A percentile compares a stretch with the other conserved stretches of the same genome.
Evolutionary conservation across 371 early-diverging fungal species (phyloP).

Genomic region (Mucor racemosus): DNA sequence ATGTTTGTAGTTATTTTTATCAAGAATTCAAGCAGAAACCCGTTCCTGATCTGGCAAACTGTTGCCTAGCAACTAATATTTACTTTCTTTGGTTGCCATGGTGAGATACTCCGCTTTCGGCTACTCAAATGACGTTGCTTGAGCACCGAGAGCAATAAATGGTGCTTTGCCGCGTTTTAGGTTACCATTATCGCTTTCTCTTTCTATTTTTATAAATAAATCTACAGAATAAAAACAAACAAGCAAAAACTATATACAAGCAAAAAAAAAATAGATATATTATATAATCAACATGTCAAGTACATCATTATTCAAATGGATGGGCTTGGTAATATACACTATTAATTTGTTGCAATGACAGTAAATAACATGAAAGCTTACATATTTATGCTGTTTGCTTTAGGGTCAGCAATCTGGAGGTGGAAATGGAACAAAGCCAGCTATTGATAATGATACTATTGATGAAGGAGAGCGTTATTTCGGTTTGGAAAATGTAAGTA

Average conservation of each 20-base stretch:
- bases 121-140: background rate
- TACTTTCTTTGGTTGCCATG: background rate
- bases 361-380: background rate
- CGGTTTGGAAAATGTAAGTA: slow-evolving; percentile 90
- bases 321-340: slow-evolving; percentile 65
- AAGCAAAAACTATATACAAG: background rate
- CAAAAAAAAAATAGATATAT: background rate
- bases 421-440: slow-evolving; percentile 28
- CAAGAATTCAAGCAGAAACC: too few species aligned
- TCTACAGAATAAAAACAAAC: background rate
- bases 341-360: background rate
- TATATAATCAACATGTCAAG: slow-evolving; percentile 33
- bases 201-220: slow-evolving; percentile 8
- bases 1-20: too few species aligned
- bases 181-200: slow-evolving; percentile 7
- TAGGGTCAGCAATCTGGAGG: slow-evolving; percentile 47
- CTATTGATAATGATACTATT: slow-evolving; percentile 35
- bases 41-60: background rate
- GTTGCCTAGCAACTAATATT: background rate
- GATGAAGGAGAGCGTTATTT: slow-evolving; percentile 76
- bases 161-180: background rate
- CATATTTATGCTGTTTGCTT: background rate
- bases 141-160: background rate
- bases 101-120: too few species aligned
- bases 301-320: slow-evolving; percentile 88